Evolutionary conservation across 768 basidiomycete genomes (phyloP), one percentile per base, ranked within the genome.

Genomic region (Russula lepida): DNA sequence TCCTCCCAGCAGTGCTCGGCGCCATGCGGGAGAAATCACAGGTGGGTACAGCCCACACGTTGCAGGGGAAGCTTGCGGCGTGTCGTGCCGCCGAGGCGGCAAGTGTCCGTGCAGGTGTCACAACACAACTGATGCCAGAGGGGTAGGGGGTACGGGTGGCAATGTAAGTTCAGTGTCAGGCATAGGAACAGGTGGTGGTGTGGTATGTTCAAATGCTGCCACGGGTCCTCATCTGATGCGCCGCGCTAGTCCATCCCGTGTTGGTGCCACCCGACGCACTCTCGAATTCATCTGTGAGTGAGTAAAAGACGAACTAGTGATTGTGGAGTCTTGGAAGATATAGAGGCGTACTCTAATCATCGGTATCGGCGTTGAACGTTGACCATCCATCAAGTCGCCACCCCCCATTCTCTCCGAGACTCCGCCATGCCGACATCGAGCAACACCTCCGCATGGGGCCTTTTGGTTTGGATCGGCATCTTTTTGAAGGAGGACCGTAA

Each of bases 341-440:
- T 37, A 21, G 60, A 13, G 2, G 78, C 86, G 70, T 70, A 90
- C 95, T 89, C 95, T 95, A 99, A 70, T 98, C 95, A 68, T 86
- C 95, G 27, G 85, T 82, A 67, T 98, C 95, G 0, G 90, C 93
- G 68, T 93, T 86, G 5, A 98, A n/a, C n/a, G n/a, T n/a, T n/a
- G n/a, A n/a, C n/a, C 85, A 69, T 99, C 94, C 71, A 98, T 95
- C 59, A 98, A 72, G 72, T 98, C 90, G 8, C 81, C 85, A 39
- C 73, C 80, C 94, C 0, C 76, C 71, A 2, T 78, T 75, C 62
- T 83, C 81, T 12, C 77, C 78, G 0, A 71, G 73, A 2, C 79
- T 81, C 83, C 8, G 80, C 76, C 84, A 88, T 88, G n/a, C 91
- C 92, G 4, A 83, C 74, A 23, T 89, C 86, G 17, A 97, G 77